Base-by-base conservation (phyloP, 495 filamentous ascomycete species). In the Penicillium chermesinum region DNA sequence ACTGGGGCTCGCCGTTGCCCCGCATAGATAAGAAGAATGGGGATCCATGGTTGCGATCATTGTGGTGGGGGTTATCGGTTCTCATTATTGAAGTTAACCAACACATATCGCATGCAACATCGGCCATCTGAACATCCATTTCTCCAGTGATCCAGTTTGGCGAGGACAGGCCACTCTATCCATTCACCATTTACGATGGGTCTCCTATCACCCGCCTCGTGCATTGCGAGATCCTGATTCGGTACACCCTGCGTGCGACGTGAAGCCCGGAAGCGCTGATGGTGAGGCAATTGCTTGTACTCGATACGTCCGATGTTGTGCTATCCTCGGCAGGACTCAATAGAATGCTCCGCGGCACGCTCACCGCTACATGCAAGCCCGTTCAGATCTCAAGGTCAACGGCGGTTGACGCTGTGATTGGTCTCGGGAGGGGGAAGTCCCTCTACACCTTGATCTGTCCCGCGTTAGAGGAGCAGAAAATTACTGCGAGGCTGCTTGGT, bases 291-390 rank as follows among this genome's bases (percentile, higher is more conserved):
- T 30, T 30, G 5, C 25, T 10, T 30, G 25, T 10, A 30, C 25
- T 30, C 25, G 25, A 30, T 30, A 30, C 25, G 25, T 30, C 25
- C 25, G 25, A 5, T 10, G 25, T 30, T 4, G 25, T 30, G 25
- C 25, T 10, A 30, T 30, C 5, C 25, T n/a, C 25, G 25, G 25
- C 34, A 46, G 21, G 35, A 22, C 37, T 15, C 20, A 15, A 19
- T 20, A 46, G 22, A 61, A 42, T 44, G 49, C 53, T 45, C 5
- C 25, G 25, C 25, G 25, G 25, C 25, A 30, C 25, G 57, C 59
- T 54, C 60, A 63, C 60, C 60, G 60, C 60, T 61, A 63, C 37
- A 61, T 63, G 58, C 21, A 38, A 47, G 46, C 34, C 19, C 41
- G 44, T 49, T 44, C 38, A 36, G 45, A 55, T 57, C 48, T 39